Conservation (phyloP, 768 basidiomycete genomes). For the Cyathus striatus region DNA sequence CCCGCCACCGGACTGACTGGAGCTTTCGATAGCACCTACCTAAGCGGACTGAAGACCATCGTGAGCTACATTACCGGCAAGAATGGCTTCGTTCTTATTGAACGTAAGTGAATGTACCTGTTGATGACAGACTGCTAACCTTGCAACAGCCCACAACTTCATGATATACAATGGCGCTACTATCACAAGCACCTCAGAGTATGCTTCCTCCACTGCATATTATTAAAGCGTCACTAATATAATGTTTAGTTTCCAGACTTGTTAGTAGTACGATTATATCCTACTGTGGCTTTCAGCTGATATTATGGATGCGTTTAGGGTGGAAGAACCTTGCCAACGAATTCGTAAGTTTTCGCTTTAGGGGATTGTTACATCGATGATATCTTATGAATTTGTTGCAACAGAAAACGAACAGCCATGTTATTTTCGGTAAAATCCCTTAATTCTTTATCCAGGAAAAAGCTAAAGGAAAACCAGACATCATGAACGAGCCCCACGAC, state of each 20-base stretch:
- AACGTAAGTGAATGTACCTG: conserved; percentile 30
- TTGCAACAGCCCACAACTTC: conserved; percentile 47
- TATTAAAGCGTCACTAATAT: not conserved
- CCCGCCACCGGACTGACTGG: conserved; percentile 51
- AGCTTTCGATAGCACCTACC: conserved; percentile 47
- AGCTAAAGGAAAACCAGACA: conserved; percentile 18
- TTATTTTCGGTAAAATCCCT: conserved; percentile 44
- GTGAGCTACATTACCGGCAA: conserved; percentile 58
- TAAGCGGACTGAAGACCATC: conserved; percentile 42
- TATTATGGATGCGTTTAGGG: conserved; percentile 27
- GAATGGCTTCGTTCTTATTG: conserved; percentile 51
- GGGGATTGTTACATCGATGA: not conserved
- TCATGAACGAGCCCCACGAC: conserved; percentile 64
- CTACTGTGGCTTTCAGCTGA: not conserved
- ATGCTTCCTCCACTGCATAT: conserved; percentile 11
- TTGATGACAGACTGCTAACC: not conserved
- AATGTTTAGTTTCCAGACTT: conserved; percentile 39
- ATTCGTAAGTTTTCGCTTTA: conserved; percentile 55
- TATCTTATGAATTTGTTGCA: not conserved
- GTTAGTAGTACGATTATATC: conserved; percentile 25
- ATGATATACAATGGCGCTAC: conserved; percentile 51
- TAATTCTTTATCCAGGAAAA: not conserved
- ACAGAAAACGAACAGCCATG: conserved; percentile 41
- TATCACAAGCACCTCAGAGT: conserved; percentile 45
- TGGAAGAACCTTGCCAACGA: conserved; percentile 52